Percentiles rank a stretch among this genome's conserved stretches.
Conservation (phyloP, 495 filamentous ascomycete genomes). For the Neurospora sp. region DNA sequence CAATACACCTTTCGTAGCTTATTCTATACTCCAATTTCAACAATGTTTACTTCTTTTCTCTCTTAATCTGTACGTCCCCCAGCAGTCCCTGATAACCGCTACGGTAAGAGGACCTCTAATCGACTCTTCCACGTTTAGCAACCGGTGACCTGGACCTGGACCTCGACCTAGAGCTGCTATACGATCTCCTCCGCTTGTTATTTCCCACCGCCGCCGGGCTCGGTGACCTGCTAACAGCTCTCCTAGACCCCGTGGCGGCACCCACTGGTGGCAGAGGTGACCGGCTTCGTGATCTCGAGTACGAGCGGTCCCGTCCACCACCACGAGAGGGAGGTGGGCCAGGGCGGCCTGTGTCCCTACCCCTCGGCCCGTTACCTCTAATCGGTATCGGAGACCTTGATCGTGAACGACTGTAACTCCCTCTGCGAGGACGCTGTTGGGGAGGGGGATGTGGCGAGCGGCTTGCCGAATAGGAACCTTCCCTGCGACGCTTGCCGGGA, state of each 20-base stretch:
- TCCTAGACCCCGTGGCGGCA: slow-evolving; percentile 1
- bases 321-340: background rate
- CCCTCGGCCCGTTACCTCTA: background rate
- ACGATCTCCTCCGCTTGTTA: slow-evolving; percentile 19
- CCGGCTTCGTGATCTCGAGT: slow-evolving; percentile 6
- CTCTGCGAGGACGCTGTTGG: slow-evolving; percentile 6
- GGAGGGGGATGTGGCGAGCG: slow-evolving; percentile 2
- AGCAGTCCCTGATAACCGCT: no score
- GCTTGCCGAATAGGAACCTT: slow-evolving; percentile 11
- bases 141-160: slow-evolving; percentile 1
- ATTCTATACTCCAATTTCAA: background rate
- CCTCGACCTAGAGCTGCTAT: slow-evolving; percentile 13
- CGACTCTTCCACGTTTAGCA: slow-evolving; percentile 4
- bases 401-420: slow-evolving; percentile 6
- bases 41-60: no score
- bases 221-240: slow-evolving; percentile 10
- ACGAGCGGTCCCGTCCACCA: background rate
- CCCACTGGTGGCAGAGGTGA: slow-evolving; percentile 5
- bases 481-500: slow-evolving; percentile 10
- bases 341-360: background rate
- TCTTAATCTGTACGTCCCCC: no score
- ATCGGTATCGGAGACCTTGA: background rate
- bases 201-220: slow-evolving; percentile 9
- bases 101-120: background rate
- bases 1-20: background rate